These are phyloP conservation scores for Kluyveromyces siamensis DNA, from an alignment of 805 yeast species.

Conservation along the genomic window DNA sequence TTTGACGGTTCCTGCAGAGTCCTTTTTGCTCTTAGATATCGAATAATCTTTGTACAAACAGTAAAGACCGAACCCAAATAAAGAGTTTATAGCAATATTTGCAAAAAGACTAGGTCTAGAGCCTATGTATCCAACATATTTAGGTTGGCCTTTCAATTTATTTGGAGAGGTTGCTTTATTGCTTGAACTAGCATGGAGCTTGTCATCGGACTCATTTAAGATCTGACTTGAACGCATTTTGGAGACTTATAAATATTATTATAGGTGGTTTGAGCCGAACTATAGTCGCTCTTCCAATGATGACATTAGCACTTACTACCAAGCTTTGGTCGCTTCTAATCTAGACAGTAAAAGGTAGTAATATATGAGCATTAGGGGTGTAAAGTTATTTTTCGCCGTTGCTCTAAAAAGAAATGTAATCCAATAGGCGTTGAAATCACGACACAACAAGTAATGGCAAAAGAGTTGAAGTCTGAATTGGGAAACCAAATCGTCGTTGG, in stretches of 20 bases:
- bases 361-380: neutral
- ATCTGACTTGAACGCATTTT: neutral
- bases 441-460: no score
- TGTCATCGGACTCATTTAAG: neutral
- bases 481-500: no score
- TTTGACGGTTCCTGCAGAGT: conserved; percentile 6
- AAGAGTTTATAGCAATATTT: conserved; percentile 10
- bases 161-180: conserved; percentile 1
- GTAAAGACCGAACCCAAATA: conserved; percentile 14
- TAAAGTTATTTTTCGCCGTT: neutral
- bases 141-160: conserved; percentile 2
- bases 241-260: neutral
- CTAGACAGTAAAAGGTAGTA: no score
- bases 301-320: no score
- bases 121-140: conserved; percentile 9
- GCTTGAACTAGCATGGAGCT: neutral
- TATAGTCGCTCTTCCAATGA: no score
- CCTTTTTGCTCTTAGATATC: conserved; percentile 7
- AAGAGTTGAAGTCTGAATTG: no score
- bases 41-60: conserved; percentile 15
- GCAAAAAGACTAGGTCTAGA: conserved; percentile 9
- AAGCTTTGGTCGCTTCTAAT: no score
- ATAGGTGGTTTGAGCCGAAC: neutral
- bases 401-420: neutral
- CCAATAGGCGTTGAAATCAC: no score